Base-by-base conservation (phyloP, 2,329 filamentous ascomycete species). In the Fonsecaea nubica region DNA sequence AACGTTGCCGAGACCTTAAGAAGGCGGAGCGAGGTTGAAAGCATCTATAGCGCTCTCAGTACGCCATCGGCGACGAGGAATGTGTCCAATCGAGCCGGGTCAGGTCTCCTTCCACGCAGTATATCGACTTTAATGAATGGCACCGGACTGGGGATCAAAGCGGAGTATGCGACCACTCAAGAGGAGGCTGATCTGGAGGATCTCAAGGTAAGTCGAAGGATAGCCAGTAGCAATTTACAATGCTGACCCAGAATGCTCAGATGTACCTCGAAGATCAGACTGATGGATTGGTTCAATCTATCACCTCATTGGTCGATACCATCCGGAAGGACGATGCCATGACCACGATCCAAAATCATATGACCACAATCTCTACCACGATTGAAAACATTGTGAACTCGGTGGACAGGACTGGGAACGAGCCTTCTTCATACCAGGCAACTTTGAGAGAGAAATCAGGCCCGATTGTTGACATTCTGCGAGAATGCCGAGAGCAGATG, bases 241-340 rank as follows among this genome's bases (percentile, higher is more conserved):
- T 50, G 45, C 45, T 50, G 21, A 50, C 45, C 8, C 3, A 13
- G 21, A 50, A 18, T 30, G 4, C 13, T 30, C 66, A 90, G 87
- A 86, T 91, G 66, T 93, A 92, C 75, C 86, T 96, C 40, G 91
- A 95, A 75, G 91, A 93, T 75, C 91, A 95, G 76, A 93, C 90
- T 10, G 90, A 91, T 58, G 81, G 88, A 2, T 84, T 96, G 66
- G 89, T 95, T 32, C 88, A 92, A 71, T 91, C 88, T 53, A 93
- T 96, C 70, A 91, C 95, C 78, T 86, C 88, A n/a, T 85, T 96
- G 7, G 91, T 96, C 55, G 85, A 86, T 62, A 87, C 87, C 35
- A 89, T 93, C 68, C 89, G 90, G 62, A 83, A 84, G 58, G 87
- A 90, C 70, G 86, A 86, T 35, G 81, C 84, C 33, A 85, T 90